These are phyloP conservation scores for Jamesozyma hellenica DNA, from an alignment of 805 yeast genomes.

Conservation along the genomic window DNA sequence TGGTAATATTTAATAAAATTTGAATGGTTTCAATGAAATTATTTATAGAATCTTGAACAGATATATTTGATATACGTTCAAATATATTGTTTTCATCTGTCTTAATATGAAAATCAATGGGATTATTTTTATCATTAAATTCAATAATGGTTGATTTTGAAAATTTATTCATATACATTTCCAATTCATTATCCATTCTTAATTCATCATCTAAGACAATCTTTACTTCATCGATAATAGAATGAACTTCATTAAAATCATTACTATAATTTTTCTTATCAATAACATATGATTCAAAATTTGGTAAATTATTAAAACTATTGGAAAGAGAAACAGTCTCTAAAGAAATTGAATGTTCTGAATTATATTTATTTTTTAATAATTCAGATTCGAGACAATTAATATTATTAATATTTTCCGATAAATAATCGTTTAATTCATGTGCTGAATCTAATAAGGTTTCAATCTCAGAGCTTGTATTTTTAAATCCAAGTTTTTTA, in stretches of 20 bases:
- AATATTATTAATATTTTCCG: conserved; percentile 20
- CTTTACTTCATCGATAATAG: not conserved
- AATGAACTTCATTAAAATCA: not conserved
- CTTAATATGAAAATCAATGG: not conserved
- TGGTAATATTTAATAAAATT: not conserved
- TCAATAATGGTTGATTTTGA: not conserved
- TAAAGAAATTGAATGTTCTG: not conserved
- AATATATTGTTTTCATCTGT: not conserved
- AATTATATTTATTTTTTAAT: conserved; percentile 1
- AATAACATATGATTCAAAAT: not conserved
- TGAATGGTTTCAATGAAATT: conserved; percentile 3
- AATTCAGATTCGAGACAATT: conserved; percentile 16
- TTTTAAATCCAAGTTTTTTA: conserved; percentile 1
- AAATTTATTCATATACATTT: conserved; percentile 1
- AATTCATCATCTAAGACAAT: not conserved
- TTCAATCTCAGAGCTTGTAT: conserved; percentile 13
- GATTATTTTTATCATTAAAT: no score
- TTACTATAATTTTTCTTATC: not conserved
- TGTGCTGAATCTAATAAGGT: conserved; percentile 23
- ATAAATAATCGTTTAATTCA: conserved; percentile 19
- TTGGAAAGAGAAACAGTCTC: not conserved
- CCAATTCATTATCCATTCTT: not conserved
- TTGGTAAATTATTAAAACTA: not conserved
- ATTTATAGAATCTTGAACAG: conserved; percentile 3
- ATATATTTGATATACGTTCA: not conserved